Base-by-base conservation (phyloP, 176 grass and related monocot species). In the Puccinellia tenuiflora region DNA sequence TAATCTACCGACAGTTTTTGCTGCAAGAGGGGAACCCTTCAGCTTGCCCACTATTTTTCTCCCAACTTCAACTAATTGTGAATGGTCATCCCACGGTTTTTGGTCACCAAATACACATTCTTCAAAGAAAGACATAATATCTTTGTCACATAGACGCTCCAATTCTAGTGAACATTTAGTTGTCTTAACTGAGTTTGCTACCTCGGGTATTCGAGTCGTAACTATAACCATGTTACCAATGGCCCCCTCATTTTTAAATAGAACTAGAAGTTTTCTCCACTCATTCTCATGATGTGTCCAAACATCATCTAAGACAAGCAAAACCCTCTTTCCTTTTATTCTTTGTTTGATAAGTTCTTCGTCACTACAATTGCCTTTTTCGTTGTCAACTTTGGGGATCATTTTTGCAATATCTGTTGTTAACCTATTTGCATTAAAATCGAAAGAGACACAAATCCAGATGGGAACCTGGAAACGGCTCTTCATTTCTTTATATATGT, bases 391-490 rank as follows among this genome's bases (percentile, higher is more conserved):
- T 24, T 3, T 15, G 1, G 47, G 61, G 11, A 45, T 68, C 0
- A 1, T 48, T 16, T 68, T 22, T 0, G 4, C 5, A 13, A 85
- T 78, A 2, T 69, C 61, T 56, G 25, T 0, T 13, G 4, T 24
- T 11, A 90, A 0, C 17, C 8, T 48, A 1, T 1, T 17, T 14
- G 73, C 71, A 17, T 15, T 78, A 38, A 91, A 91, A 47, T 61
- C 35, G n/a, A 72, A 11, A 0, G 89, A 91, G 0, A 91, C 89
- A 37, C 75, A 85, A 70, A 57, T 8, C 89, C 85, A 91, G 18
- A 91, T 1, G 6, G 17, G 57, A 40, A 57, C 18, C 0, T 88
- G 7, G 48, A 91, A 91, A 54, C 78, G 39, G 0, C 6, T 7
- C 8, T 73, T 1, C 14, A 88, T 51, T 85, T 42, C 7, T 24